phyloP scores from a whole-genome alignment of 2,329 filamentous ascomycete genomes.

The Exophiala lecanii-corni region DNA sequence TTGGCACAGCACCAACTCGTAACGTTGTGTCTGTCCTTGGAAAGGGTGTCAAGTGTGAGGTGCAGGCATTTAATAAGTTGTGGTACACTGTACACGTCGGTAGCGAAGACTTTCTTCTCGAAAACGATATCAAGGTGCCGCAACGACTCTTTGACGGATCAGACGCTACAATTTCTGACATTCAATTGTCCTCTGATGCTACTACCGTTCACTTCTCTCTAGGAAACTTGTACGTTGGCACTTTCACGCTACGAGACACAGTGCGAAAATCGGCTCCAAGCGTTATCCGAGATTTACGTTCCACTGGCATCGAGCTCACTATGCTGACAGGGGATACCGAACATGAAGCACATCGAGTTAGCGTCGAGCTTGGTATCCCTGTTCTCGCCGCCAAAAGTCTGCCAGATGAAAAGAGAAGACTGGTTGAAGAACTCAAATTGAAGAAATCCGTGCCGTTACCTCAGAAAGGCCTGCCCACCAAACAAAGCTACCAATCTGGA shows the following conservation, averaged over 20 bases:
- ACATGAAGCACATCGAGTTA: conserved; percentile 45
- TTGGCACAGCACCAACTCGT: conserved; percentile 5
- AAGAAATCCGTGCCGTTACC: not conserved
- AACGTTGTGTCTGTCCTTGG: conserved; percentile 9
- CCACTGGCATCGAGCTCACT: conserved; percentile 6
- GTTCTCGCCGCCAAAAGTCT: conserved; percentile 11
- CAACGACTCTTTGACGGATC: conserved; percentile 7
- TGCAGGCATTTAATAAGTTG: conserved; percentile 1
- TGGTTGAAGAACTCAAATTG: conserved; percentile 7
- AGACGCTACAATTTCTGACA: conserved; percentile 37
- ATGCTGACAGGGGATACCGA: conserved; percentile 55
- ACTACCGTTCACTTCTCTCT: conserved; percentile 53
- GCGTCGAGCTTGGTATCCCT: conserved; percentile 40
- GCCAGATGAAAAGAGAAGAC: conserved; percentile 12
- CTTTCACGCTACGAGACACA: conserved; percentile 48
- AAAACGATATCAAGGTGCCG: conserved; percentile 6
- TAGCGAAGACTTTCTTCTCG: conserved; percentile 9
- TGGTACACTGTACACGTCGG: conserved; percentile 15
- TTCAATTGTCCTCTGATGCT: not conserved
- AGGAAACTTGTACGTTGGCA: conserved; percentile 37
- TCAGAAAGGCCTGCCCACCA: not conserved
- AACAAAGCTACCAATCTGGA: not conserved
- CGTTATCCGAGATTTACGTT: conserved; percentile 37
- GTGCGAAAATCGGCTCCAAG: conserved; percentile 47
- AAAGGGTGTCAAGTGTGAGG: conserved; percentile 13